A percentile compares a stretch with the other conserved stretches of the same genome.
Conservation (phyloP, 176 grass and related monocot genomes). For the Miscanthus lutarioriparius region DNA sequence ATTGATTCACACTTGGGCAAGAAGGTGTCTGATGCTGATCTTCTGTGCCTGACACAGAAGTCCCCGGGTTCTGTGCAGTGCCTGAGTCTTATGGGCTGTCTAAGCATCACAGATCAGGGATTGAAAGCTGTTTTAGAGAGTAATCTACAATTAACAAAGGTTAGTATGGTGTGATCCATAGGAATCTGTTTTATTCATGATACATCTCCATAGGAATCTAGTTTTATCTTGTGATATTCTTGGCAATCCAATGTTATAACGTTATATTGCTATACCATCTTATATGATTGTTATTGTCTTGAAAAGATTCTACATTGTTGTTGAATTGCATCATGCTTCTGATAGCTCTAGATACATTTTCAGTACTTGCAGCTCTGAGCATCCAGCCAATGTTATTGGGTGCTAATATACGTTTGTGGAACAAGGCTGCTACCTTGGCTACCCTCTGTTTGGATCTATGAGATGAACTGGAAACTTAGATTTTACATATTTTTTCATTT, state of each 20-base stretch:
- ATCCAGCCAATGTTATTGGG: not conserved
- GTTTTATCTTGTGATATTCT: conserved; percentile 1
- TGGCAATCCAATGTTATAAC: not conserved
- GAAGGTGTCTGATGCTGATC: conserved; percentile 62
- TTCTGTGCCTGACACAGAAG: conserved; percentile 56
- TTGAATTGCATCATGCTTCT: conserved; percentile 12
- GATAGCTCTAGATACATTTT: not conserved
- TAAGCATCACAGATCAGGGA: conserved; percentile 76
- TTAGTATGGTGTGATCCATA: conserved; percentile 47
- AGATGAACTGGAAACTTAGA: not conserved
- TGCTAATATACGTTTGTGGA: not conserved
- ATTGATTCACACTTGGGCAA: conserved; percentile 48
- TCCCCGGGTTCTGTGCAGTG: conserved; percentile 49
- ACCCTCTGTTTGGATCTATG: not conserved
- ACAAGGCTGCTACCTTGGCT: not conserved
- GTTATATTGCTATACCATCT: conserved; percentile 8
- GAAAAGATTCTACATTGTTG: not conserved
- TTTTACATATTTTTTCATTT: not conserved
- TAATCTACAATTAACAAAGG: conserved; percentile 68
- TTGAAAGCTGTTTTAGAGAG: conserved; percentile 64
- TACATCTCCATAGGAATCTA: not conserved
- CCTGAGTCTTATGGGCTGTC: conserved; percentile 53
- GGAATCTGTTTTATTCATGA: not conserved
- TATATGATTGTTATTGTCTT: not conserved
- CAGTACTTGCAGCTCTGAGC: not conserved